Base-by-base conservation (phyloP, 2,329 filamentous ascomycete genomes). In the Hymenoscyphus albidus region DNA sequence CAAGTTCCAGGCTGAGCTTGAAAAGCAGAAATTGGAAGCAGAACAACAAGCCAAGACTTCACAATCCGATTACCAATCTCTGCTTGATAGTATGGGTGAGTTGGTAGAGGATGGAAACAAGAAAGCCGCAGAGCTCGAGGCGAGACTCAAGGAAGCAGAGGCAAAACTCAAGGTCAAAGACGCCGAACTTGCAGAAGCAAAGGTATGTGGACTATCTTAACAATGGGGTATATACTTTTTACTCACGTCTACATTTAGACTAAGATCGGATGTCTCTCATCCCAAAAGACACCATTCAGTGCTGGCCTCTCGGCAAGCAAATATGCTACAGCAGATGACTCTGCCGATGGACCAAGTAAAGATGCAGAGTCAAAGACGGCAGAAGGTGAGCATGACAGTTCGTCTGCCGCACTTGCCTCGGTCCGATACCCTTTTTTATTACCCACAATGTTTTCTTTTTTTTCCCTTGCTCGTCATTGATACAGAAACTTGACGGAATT, bases 361-460 rank as follows among this genome's bases (percentile, higher is more conserved):
- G 72, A 75, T 64, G 71, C 70, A 61, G 71, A 72, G 62, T 67
- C 71, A 61, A 69, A 71, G 64, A 72, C 74, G 84, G 85, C 83
- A 84, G 85, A 88, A 85, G 78, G 78, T 75, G 78, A 79, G 72
- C 81, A 84, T 73, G 86, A 88, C 75, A 79, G 85, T 80, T 85
- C 85, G 77, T 88, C 86, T 75, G 80, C 82, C 75, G 86, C 86
- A 77, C 81, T 88, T 78, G 85, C 86, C 79, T 85, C 83, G 85
- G 86, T 89, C 83, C 82, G 86, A 69, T 65, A 58, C 72, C 72
- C 67, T 73, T 69, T 72, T 70, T 64, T 72, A 70, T 66, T 68
- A 58, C 58, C 61, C n/a, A 42, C 62, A 39, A 44, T 54, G 39
- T 31, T 54, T 62, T 12, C 42, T 48, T 51, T 32, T 38, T 31